Base-by-base conservation (phyloP, 148 eudicot genomes). In the Cornus kousa region DNA sequence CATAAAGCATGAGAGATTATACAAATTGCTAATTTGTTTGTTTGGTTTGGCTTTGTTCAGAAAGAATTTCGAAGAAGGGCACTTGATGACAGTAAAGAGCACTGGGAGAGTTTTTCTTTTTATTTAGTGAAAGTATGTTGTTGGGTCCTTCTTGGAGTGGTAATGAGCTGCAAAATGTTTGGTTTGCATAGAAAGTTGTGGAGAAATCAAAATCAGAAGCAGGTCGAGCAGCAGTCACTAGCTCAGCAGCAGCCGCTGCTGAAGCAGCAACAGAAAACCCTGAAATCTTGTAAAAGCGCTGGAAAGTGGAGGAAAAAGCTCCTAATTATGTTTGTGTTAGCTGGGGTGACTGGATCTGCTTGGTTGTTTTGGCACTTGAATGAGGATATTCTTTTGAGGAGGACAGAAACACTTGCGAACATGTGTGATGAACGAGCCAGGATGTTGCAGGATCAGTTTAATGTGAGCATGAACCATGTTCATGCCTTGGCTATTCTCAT, bases 341-440 rank as follows among this genome's bases (percentile, higher is more conserved):
- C 13, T 80, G 89, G 94, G 82, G 71, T 89, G 43, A 10, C 76
- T 48, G 39, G 57, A 14, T 86, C 94, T 13, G 28, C 78, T 72
- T 79, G 86, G 81, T 74, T 86, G 57, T 93, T 80, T 78, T 76
- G 80, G 80, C 75, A 68, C 68, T 62, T 89, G 59, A 82, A 86
- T 67, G 79, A 80, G 62, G 90, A 79, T 74, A 83, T 83, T n/a
- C 68, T 33, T 70, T 76, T 85, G 74, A 85, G 86, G 78, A 87
- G 92, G 81, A 84, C 76, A 78, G 97, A 93, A 83, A 87, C 88
- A 19, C 83, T 89, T 20, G 78, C 88, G 50, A 91, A 87, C 87
- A 96, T 96, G 99, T 96, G 99, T 76, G 99, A 96, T 62, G 94
- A 96, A 71, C 83, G 98, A 69, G 99, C 98, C 23, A 83, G 98